Conservation (phyloP, 192 early-diverging fungal genomes). For the Dispira simplex region DNA sequence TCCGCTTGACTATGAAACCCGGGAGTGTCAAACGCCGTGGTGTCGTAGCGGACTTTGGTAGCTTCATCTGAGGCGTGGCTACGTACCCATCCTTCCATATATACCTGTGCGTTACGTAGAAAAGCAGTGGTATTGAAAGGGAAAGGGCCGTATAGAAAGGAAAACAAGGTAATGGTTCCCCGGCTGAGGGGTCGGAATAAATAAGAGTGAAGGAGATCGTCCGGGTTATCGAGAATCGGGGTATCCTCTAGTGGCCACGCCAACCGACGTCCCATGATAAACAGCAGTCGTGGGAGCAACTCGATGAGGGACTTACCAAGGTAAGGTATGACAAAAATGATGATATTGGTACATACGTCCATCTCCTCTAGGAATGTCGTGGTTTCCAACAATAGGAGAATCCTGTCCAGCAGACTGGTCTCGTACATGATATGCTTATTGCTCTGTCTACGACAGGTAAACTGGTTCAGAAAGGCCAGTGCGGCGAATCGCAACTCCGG, state of each 20-base stretch:
- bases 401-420: background rate
- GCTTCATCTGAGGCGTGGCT: background rate
- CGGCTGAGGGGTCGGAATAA: background rate
- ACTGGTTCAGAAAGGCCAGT: conserved; percentile 1
- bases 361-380: background rate
- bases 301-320: background rate
- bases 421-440: background rate
- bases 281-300: background rate
- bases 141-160: background rate
- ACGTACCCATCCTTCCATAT: conserved; percentile 3
- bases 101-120: background rate
- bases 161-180: conserved; percentile 1
- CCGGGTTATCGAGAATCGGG: background rate
- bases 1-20: conserved; percentile 4
- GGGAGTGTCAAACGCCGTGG: background rate
- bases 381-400: background rate
- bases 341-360: background rate
- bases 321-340: background rate
- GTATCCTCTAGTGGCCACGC: background rate
- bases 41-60: background rate
- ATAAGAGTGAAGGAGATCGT: background rate
- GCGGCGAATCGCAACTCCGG: background rate
- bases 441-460: background rate
- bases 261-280: background rate
- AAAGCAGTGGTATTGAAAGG: background rate